A percentile compares a stretch with the other conserved stretches of the same genome.
Conservation (phyloP, 495 filamentous ascomycete species). For the Podospora australis region DNA sequence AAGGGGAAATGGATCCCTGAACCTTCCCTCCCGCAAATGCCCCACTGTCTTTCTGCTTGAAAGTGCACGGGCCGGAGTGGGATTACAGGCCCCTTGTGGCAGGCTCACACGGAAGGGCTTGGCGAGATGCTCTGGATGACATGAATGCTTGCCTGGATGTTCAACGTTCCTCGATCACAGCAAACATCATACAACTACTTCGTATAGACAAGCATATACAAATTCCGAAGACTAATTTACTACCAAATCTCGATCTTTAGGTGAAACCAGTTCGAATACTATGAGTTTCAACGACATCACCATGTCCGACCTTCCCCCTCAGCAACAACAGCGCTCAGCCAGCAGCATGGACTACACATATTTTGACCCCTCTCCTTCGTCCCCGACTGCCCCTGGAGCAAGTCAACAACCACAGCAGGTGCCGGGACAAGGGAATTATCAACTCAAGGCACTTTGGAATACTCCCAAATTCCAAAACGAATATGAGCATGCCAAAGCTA, state of each 20-base stretch:
- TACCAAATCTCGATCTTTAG: background rate
- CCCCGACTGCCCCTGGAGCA: no score
- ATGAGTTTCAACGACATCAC: background rate
- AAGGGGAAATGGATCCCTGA: background rate
- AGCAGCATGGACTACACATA: no score
- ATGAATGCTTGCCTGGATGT: background rate
- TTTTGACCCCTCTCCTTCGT: no score
- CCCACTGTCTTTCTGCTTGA: background rate
- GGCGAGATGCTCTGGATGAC: background rate
- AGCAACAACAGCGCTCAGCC: background rate
- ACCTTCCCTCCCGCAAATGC: background rate
- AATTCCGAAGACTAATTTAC: background rate
- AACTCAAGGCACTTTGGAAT: conserved; percentile 18
- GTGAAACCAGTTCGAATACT: background rate
- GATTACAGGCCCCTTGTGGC: background rate
- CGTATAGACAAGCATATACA: background rate
- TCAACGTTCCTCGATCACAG: no score
- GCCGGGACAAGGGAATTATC: background rate
- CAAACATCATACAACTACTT: no score
- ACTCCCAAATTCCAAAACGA: conserved; percentile 47
- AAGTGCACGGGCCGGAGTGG: background rate
- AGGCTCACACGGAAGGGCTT: background rate
- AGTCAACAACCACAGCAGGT: no score
- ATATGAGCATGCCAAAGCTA: conserved; percentile 31
- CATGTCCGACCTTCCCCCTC: background rate